Base-by-base conservation (phyloP, 495 filamentous ascomycete genomes). In the Aspergillus conjunctus region DNA sequence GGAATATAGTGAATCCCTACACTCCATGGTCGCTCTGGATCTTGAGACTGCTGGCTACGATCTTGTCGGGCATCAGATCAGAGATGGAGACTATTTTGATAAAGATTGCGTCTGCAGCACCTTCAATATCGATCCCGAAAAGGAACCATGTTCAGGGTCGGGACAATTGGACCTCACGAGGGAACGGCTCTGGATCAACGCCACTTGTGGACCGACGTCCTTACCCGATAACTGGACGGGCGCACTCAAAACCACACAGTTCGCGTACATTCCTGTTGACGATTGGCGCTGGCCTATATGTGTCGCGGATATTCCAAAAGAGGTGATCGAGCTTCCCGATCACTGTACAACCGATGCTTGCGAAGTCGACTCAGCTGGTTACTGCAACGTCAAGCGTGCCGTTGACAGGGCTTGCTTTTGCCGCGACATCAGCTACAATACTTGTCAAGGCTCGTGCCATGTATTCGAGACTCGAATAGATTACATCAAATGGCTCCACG, bases 361-460 rank as follows among this genome's bases (percentile, higher is more conserved):
- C 45, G 59, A 56, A 10, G 0, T 52, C 18, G 53, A 62, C 53
- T 56, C 59, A 52, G 34, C 7, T 11, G 59, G 59, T 20, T 56
- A 52, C 34, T 62, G 59, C 32, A 52, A 56, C 9, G 59, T 62
- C n/a, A 56, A 12, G 20, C 59, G 33, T 21, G 54, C 52, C 21
- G 54, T 62, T 12, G 57, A 64, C 62, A 60, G 58, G 57, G 57
- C 62, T 39, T 64, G 62, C n/a, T 18, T 64, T 39, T 64, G 62
- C 54, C 62, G 46, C 46, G 18, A 49, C 17, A 57, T 64, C 53
- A 64, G 44, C 52, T 64, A 64, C 57, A 7, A 60, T 48, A 52
- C 57, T n/a, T 64, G 62, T 30, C 32, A 48, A 41, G 62, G 62
- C 30, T 64, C 48, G 26, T 64, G 62, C 56, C 57, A 60, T 15